phyloP scores from a whole-genome alignment of 495 filamentous ascomycete genomes.

The Articulospora tetracladia region DNA sequence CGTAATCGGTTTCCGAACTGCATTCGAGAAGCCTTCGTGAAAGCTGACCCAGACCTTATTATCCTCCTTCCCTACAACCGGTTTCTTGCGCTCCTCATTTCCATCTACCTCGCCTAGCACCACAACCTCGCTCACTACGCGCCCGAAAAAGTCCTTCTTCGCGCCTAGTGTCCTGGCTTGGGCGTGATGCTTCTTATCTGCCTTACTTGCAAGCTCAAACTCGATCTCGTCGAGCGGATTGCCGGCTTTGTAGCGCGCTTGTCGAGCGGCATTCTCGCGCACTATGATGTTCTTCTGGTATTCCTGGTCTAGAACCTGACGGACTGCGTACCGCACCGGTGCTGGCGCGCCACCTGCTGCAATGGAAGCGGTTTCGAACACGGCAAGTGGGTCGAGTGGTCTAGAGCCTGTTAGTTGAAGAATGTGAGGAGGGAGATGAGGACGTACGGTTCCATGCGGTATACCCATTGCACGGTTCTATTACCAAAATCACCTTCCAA shows the following conservation, averaged over 20 bases:
- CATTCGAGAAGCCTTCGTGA: slow-evolving; percentile 95
- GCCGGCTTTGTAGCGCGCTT: slow-evolving; percentile 47
- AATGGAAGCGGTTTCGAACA: slow-evolving; percentile 49
- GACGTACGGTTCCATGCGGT: slow-evolving; percentile 91
- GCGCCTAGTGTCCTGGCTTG: slow-evolving; percentile 31
- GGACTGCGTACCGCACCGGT: slow-evolving; percentile 81
- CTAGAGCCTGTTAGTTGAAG: slow-evolving; percentile 30
- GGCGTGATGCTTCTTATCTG: slow-evolving; percentile 29
- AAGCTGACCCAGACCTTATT: slow-evolving; percentile 86
- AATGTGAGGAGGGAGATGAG: slow-evolving; percentile 2
- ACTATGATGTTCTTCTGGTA: slow-evolving; percentile 63
- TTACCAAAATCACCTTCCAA: slow-evolving; percentile 53
- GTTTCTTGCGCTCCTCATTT: slow-evolving; percentile 29
- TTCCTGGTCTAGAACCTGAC: slow-evolving; percentile 89
- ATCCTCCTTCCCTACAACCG: slow-evolving; percentile 36
- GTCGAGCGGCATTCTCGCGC: slow-evolving; percentile 54
- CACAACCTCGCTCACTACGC: slow-evolving; percentile 41
- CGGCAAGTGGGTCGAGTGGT: slow-evolving; percentile 65
- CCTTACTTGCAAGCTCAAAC: slow-evolving; percentile 34
- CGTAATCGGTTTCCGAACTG: slow-evolving; percentile 87
- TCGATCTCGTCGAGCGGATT: slow-evolving; percentile 27
- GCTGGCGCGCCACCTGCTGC: slow-evolving; percentile 34
- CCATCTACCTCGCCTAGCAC: slow-evolving; percentile 34
- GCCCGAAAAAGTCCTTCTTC: slow-evolving; percentile 90
- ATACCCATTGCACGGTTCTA: slow-evolving; percentile 59